Evolutionary conservation across 2,329 filamentous ascomycete genomes (phyloP), one percentile per base, ranked within the genome.

Genomic region (Coleophoma cylindrospora): DNA sequence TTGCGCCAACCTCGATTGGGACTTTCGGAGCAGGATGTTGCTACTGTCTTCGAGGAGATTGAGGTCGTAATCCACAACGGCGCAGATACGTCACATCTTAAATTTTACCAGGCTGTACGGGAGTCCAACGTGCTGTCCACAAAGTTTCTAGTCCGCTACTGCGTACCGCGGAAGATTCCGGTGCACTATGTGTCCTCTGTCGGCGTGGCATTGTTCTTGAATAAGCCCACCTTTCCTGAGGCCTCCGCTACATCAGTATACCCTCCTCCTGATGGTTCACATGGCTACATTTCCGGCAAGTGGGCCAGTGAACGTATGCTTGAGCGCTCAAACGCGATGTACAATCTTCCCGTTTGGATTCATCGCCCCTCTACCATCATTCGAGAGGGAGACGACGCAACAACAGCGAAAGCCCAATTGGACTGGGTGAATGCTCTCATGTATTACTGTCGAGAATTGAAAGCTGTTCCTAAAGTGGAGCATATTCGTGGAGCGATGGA

Each of bases 41-140:
- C 43, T 1, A n/a, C n/a, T 1, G 54, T 78, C 1, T 59, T 61
- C 17, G n/a, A 36, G 2, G 38, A 58, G 2, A 66, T 62, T 1
- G 68, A 76, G 55, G 57, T 74, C 4, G 73, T 85, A 41, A 74
- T 86, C 27, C 83, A 80, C 57, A 70, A 66, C 43, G 76, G 71
- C 6, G 73, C 73, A 10, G 66, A 70, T 11, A 60, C 62, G 11
- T 68, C 60, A 8, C 70, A 61, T 56, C 49, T 62, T 51, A 67
- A 73, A 19, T 55, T 57, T 2, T 75, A 73, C 53, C 27, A 53
- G 8, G 55, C 59, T 0, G 57, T 74, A 0, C 57, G 62, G 1
- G 34, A 46, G 0, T 43, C 58, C 27, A 75, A 75, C 49, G 55
- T 73, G 2, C 14, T 50, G 0, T 57, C 70, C 0, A 71, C 68